Conservation (phyloP, 768 basidiomycete genomes). For the Clitopilus hobsonii region DNA sequence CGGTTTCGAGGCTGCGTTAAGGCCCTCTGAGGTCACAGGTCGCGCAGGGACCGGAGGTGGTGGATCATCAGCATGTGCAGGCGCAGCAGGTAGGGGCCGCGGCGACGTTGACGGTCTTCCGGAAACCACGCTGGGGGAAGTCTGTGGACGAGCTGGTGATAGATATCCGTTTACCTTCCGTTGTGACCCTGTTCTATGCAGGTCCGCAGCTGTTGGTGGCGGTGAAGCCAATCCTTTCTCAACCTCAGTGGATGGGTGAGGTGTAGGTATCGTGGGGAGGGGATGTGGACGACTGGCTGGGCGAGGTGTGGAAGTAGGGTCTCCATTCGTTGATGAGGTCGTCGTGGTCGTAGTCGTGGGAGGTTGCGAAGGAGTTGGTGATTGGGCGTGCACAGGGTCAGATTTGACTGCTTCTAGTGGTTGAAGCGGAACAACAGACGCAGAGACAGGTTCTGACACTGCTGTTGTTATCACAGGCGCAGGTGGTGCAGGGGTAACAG, state of each 20-base stretch:
- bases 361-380: neutral
- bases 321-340: too few relatives aligned
- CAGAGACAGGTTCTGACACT: neutral
- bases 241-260: neutral
- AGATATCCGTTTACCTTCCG: neutral
- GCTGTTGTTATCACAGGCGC: conserved; percentile 1
- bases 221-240: neutral
- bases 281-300: neutral
- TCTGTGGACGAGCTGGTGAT: neutral
- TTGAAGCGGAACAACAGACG: neutral
- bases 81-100: neutral
- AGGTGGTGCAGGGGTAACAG: conserved; percentile 17
- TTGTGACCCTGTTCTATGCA: neutral
- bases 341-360: neutral
- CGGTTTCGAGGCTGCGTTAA: neutral
- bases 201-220: neutral
- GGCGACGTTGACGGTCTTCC: neutral
- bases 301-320: neutral
- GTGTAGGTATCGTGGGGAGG: neutral
- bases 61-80: neutral
- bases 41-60: neutral
- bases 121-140: neutral
- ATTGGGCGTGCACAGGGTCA: neutral
- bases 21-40: neutral
- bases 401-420: neutral